Percentiles rank a stretch among this genome's conserved stretches.
Evolutionary conservation across 495 filamentous ascomycete genomes (phyloP).

Genomic region (Tuber melanosporum): DNA sequence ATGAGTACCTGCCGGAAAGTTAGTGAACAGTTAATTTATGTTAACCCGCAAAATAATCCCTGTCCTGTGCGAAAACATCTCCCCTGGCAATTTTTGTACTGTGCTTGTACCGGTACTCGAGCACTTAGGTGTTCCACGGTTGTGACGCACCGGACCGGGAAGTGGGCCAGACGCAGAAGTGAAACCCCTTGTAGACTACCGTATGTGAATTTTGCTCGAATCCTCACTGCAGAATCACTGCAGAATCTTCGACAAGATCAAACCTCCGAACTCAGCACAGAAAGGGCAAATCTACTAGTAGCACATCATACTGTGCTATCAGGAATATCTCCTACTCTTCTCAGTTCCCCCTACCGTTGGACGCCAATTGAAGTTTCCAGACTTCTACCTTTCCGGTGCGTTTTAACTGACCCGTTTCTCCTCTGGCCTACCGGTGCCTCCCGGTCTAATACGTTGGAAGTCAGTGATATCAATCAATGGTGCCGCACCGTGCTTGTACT

Average conservation of each 20-base stretch:
- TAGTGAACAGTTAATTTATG: too few species aligned
- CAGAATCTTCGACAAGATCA: not conserved
- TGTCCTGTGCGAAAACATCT: too few species aligned
- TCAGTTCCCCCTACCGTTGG: not conserved
- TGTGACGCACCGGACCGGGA: not conserved
- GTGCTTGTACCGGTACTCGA: too few species aligned
- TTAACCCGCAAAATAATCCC: too few species aligned
- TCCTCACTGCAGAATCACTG: not conserved
- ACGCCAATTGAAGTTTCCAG: too few species aligned
- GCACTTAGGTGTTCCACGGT: not conserved
- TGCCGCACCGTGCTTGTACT: not conserved
- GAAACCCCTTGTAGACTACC: not conserved
- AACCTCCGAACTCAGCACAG: not conserved
- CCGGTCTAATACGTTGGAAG: not conserved
- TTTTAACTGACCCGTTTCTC: too few species aligned
- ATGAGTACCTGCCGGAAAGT: too few species aligned
- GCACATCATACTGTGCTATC: not conserved
- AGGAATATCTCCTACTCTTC: not conserved
- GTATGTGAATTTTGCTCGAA: not conserved
- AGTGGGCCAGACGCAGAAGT: not conserved
- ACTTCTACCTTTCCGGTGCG: too few species aligned
- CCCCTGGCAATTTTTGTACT: too few species aligned
- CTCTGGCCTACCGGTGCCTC: not conserved
- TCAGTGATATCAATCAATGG: not conserved
- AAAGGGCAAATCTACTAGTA: not conserved